Conservation (phyloP, 2,329 filamentous ascomycete genomes). For the Onygena corvina region DNA sequence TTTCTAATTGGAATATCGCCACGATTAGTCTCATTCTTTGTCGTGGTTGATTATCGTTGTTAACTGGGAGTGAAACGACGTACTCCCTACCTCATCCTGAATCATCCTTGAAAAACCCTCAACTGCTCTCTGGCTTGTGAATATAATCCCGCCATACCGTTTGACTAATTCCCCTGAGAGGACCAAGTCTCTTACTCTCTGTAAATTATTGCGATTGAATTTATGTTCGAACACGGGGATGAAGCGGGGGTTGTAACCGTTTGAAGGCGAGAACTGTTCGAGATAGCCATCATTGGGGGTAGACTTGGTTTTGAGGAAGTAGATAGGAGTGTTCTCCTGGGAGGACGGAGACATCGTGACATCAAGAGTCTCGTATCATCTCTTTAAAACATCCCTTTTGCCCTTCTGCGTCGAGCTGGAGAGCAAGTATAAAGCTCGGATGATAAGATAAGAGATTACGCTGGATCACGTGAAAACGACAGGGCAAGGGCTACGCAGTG, state of each 20-base stretch:
- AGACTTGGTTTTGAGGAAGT: constrained; percentile 40
- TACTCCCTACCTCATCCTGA: constrained; percentile 22
- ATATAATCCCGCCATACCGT: constrained; percentile 38
- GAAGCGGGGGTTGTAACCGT: constrained; percentile 29
- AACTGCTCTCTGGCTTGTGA: constrained; percentile 40
- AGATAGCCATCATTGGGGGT: constrained; percentile 35
- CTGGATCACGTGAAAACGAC: too few species aligned
- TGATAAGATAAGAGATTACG: too few species aligned
- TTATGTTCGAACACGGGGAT: constrained; percentile 38
- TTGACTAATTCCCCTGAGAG: constrained; percentile 21
- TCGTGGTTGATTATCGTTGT: constrained; percentile 1
- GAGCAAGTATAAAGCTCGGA: too few species aligned
- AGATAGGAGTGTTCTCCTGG: constrained; percentile 24
- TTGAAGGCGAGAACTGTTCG: constrained; percentile 30
- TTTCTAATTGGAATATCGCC: background rate
- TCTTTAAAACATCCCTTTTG: background rate
- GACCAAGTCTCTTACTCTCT: constrained; percentile 27
- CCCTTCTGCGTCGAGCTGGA: background rate
- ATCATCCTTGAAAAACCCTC: constrained; percentile 34
- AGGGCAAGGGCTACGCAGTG: too few species aligned
- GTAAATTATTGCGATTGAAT: constrained; percentile 29
- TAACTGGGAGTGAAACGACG: constrained; percentile 9
- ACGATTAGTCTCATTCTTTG: background rate
- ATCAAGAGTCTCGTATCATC: too few species aligned
- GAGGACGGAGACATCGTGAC: background rate